Conservation (phyloP, 768 basidiomycete species). For the Boletus reticulatus region DNA sequence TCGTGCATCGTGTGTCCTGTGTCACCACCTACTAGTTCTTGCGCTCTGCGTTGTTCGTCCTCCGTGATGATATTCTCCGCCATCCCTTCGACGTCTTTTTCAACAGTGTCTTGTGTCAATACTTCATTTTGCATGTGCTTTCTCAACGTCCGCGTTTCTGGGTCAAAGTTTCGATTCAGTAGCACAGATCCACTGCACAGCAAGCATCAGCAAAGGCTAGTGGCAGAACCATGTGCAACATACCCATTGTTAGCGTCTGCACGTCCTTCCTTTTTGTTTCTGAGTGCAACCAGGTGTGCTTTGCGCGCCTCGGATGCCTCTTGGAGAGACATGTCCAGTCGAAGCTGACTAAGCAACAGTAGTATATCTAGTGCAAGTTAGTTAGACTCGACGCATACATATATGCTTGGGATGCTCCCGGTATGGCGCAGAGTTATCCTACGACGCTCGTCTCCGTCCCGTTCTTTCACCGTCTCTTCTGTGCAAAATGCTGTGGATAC, state of each 20-base stretch:
- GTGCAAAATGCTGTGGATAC: constrained; percentile 42
- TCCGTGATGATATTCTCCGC: constrained; percentile 83
- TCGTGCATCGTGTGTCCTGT: neutral
- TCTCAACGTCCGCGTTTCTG: constrained; percentile 74
- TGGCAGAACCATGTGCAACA: constrained; percentile 19
- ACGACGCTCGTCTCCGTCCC: neutral
- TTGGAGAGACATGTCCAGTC: constrained; percentile 55
- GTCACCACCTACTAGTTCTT: constrained; percentile 74
- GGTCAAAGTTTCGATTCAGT: constrained; percentile 85
- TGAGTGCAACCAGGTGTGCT: constrained; percentile 73
- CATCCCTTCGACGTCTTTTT: constrained; percentile 78
- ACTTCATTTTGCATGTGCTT: constrained; percentile 60
- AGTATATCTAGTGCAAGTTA: neutral
- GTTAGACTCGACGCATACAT: neutral
- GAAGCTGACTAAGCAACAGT: constrained; percentile 33
- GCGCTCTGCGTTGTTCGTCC: constrained; percentile 79
- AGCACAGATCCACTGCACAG: constrained; percentile 46
- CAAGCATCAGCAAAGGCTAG: constrained; percentile 15
- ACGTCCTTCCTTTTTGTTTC: constrained; percentile 67
- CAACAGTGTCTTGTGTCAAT: constrained; percentile 79
- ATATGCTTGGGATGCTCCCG: constrained; percentile 21
- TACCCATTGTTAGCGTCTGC: constrained; percentile 40
- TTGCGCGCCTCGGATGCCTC: constrained; percentile 81
- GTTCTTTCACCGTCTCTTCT: constrained; percentile 33
- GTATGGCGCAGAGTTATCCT: constrained; percentile 29